Evolutionary conservation across 345 rosid species (phyloP), one percentile per base, ranked within the genome.

Genomic region (Trapa bicornis): DNA sequence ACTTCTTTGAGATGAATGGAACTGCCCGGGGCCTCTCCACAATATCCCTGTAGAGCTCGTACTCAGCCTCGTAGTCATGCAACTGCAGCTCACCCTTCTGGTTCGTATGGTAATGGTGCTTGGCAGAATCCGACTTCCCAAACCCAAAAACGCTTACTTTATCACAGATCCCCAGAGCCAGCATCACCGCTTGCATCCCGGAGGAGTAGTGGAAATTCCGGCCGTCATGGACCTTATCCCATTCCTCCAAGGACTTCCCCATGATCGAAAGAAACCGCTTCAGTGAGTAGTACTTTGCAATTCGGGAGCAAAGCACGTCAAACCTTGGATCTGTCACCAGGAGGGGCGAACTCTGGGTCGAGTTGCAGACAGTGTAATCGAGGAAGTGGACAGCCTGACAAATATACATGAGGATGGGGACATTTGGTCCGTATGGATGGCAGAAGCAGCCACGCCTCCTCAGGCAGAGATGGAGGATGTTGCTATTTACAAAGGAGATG

Each of bases 1-100:
- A 90, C 66, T 64, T 68, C 70, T 76, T 80, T 0, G 88, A 80
- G 67, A 93, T 71, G 80, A 93, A 93, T 0, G 98, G 98, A 60
- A 93, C 73, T 5, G 82, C 85, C 67, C 5, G 76, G 2, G 89
- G 92, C 71, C 76, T 79, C 66, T 72, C 67, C 70, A 80, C 79
- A 71, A 93, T 37, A 70, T 90, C 97, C 0, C 14, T 83, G 66
- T 90, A 93, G 64, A 89, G 70, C 10, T 60, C 85, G 47, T 93
- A 93, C 67, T 93, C 98, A 0, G 98, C 97, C 68, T 77, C 84
- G 62, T 93, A 93, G 75, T 93, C 97, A 68, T 93, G 98, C 68
- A 93, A 75, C 16, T 36, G 67, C 9, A 93, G 88, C 87, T 93
- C 98, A 7, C 81, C 80, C 76, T 86, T 93, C 72, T 93, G 97